These are phyloP conservation scores for Aureobasidium mangrovei DNA, from an alignment of 2,329 filamentous ascomycete genomes.

Conservation along the genomic window DNA sequence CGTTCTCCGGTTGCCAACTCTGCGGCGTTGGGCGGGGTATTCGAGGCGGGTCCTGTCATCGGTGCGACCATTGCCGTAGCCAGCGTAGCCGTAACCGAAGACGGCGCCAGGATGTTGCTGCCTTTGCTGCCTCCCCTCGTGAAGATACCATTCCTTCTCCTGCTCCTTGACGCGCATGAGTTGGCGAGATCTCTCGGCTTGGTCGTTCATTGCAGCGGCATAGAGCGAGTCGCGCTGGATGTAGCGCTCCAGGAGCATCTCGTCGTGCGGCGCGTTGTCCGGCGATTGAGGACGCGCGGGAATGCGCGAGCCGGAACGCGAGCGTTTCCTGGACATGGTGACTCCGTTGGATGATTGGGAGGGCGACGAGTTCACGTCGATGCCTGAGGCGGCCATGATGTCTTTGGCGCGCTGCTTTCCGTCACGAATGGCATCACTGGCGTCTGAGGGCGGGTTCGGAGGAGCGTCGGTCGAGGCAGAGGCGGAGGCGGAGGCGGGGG, in stretches of 20 bases:
- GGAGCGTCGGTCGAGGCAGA: conserved; percentile 10
- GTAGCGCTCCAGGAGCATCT: conserved; percentile 52
- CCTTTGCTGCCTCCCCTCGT: conserved; percentile 54
- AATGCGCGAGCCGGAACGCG: conserved; percentile 49
- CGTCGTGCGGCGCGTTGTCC: conserved; percentile 20
- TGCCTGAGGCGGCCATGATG: conserved; percentile 46
- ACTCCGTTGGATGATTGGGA: conserved; percentile 24
- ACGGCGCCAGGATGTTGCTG: conserved; percentile 49
- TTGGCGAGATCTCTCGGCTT: conserved; percentile 32
- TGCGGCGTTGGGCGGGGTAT: conserved; percentile 69
- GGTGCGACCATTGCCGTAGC: conserved; percentile 80
- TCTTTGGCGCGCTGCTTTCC: conserved; percentile 54
- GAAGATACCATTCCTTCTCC: conserved; percentile 59
- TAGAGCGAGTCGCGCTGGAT: conserved; percentile 55
- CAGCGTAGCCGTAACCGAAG: conserved; percentile 68
- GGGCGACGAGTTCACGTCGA: conserved; percentile 25
- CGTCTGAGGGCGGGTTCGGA: conserved; percentile 17
- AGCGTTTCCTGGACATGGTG: conserved; percentile 46
- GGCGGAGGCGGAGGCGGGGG: not conserved
- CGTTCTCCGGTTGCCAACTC: conserved; percentile 68
- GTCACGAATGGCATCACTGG: conserved; percentile 43
- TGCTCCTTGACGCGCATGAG: conserved; percentile 55
- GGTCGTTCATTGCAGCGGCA: conserved; percentile 44
- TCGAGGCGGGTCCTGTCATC: conserved; percentile 61
- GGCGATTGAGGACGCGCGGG: conserved; percentile 28